Evolutionary conservation across 352 stramenopile genomes (phyloP).

Genomic region (Globisporangium heterothallicum): DNA sequence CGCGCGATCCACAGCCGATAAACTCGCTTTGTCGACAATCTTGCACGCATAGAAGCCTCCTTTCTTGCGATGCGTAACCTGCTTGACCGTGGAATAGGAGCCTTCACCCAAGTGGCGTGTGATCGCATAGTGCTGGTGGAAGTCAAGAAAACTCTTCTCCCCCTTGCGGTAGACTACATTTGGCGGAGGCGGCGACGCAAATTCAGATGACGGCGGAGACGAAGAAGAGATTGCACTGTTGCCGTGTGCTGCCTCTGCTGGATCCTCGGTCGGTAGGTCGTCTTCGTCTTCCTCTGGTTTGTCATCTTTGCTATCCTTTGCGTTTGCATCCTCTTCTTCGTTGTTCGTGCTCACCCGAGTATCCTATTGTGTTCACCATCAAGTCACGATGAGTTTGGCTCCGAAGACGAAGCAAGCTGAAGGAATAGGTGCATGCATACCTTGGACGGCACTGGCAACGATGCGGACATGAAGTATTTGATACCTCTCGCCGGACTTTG

Average conservation of each 20-base stretch:
- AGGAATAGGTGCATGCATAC: no score
- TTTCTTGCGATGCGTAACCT: slow-evolving; percentile 77
- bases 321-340: background rate
- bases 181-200: slow-evolving; percentile 10
- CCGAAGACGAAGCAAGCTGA: no score
- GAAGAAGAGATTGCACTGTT: background rate
- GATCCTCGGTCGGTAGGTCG: background rate
- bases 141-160: slow-evolving; percentile 79
- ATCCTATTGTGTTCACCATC: background rate
- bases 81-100: slow-evolving; percentile 86
- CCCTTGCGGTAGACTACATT: slow-evolving; percentile 59
- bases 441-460: background rate
- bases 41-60: slow-evolving; percentile 74
- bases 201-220: background rate
- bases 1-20: slow-evolving; percentile 66
- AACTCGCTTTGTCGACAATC: slow-evolving; percentile 76
- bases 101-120: slow-evolving; percentile 75
- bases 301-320: background rate
- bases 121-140: slow-evolving; percentile 80
- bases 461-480: background rate
- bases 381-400: no score
- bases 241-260: background rate
- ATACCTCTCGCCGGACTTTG: background rate
- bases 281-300: background rate
- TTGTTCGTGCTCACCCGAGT: background rate